Evolutionary conservation across 305 asterid species (phyloP), one percentile per base, ranked within the genome.

Genomic region (Fraxinus dipetala): DNA sequence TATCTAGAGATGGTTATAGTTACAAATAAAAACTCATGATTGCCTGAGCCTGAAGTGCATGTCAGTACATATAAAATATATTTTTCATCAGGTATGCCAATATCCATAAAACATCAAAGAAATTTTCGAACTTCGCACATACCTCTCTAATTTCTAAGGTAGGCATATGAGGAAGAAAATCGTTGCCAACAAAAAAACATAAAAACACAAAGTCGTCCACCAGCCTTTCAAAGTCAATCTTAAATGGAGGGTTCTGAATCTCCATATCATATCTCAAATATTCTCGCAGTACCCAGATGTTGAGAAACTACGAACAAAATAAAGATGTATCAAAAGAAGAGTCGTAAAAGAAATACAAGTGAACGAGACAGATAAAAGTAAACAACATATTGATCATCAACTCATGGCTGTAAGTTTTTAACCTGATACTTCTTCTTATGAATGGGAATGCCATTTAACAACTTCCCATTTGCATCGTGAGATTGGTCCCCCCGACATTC

Each of bases 161-260:
- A 78, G 98, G 99, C 98, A 96, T 94, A 84, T 94, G 99, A 73
- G 99, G 99, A 85, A 96, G 98, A 88, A 96, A 96, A 89, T 96
- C 99, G 56, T 96, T 96, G 88, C 99, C 99, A 76, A 94, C 97
- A 89, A 96, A 96, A 84, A 96, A 94, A 80, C 99, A 96, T 79
- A 94, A 84, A 78, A 96, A 94, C 80, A 96, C 98, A 83, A 96
- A 96, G 86, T 96, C 99, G 87, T 96, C 99, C 91, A 96, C 93
- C 88, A 94, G 92, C 89, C 97, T 93, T 78, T 96, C 99, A 86
- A 96, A 91, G 83, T 94, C 93, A 77, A 93, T 89, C 80, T 84
- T 83, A 87, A 90, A 94, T 74, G 98, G 96, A 79, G 98, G 93
- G 83, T 85, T 85, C 18, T 90, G 89, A 85, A 94, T 89, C 80